phyloP scores from a whole-genome alignment of 73 alveolate genomes.

The Paramecium tetraurelia region DNA sequence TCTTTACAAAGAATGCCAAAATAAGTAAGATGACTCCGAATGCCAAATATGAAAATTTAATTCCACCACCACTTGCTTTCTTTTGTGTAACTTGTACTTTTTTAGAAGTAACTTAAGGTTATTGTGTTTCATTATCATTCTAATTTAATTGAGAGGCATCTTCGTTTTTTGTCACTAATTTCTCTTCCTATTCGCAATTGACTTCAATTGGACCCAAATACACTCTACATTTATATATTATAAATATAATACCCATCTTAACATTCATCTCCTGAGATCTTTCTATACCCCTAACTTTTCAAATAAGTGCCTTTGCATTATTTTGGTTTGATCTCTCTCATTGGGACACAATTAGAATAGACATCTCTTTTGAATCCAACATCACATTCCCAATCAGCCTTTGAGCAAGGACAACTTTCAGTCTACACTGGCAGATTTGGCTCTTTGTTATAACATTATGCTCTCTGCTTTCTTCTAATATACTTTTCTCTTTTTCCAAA shows the following conservation, averaged over 20 bases:
- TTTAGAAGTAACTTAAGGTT: neutral
- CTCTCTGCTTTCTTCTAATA: slow-evolving; percentile 76
- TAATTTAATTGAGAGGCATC: neutral
- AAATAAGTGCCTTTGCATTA: slow-evolving; percentile 59
- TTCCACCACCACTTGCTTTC: neutral
- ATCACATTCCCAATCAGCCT: slow-evolving; percentile 86
- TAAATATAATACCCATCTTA: slow-evolving; percentile 68
- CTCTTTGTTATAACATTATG: slow-evolving; percentile 76
- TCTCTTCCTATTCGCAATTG: neutral
- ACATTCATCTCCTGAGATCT: slow-evolving; percentile 82
- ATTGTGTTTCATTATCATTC: neutral
- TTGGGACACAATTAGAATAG: slow-evolving; percentile 55
- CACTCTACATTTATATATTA: neutral
- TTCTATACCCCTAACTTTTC: slow-evolving; percentile 79
- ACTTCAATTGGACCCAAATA: neutral
- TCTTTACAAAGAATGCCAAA: neutral
- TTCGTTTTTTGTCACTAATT: neutral
- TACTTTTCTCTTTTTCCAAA: slow-evolving; percentile 76
- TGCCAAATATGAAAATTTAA: neutral
- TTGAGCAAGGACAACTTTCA: slow-evolving; percentile 81
- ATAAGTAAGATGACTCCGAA: neutral
- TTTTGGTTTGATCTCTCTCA: slow-evolving; percentile 44
- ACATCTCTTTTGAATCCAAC: slow-evolving; percentile 68
- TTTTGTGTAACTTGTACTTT: neutral
- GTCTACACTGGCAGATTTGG: slow-evolving; percentile 45